A percentile compares a stretch with the other conserved stretches of the same genome.
These are phyloP conservation scores for Aspergillus ostianus DNA, from an alignment of 495 filamentous ascomycete genomes.

Conservation along the genomic window DNA sequence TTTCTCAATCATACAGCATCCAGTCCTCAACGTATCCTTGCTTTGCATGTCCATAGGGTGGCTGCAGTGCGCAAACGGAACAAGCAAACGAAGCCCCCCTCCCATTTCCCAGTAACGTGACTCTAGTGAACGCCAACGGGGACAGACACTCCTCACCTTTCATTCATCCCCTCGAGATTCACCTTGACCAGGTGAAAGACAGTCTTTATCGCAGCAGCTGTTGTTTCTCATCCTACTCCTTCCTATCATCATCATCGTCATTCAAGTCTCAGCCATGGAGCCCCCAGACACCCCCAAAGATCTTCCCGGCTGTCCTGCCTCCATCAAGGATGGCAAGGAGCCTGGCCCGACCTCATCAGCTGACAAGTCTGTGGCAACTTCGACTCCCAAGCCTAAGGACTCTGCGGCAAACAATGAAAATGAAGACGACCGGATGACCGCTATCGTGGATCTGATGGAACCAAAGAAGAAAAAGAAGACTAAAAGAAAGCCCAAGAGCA, in stretches of 20 bases:
- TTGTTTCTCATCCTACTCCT: background rate
- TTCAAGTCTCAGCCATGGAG: background rate
- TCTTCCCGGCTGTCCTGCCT: background rate
- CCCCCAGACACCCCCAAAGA: background rate
- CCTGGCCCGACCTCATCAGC: background rate
- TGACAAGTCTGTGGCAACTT: too few species aligned
- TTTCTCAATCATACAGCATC: background rate
- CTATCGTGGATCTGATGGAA: slow-evolving; percentile 12
- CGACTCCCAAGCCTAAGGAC: background rate
- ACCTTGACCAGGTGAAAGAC: background rate
- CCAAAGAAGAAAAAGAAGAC: slow-evolving; percentile 33
- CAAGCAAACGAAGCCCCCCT: background rate
- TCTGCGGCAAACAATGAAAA: background rate
- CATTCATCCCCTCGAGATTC: background rate
- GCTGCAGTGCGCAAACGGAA: background rate
- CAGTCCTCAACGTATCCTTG: too few species aligned
- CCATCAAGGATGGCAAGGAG: background rate
- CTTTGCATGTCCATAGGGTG: background rate
- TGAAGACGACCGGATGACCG: slow-evolving; percentile 12
- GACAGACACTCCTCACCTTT: background rate
- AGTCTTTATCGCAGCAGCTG: background rate
- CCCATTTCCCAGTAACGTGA: background rate
- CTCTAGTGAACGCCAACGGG: background rate
- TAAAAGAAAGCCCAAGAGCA: slow-evolving; percentile 42
- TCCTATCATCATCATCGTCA: background rate